Evolutionary conservation across 805 yeast genomes (phyloP).

Genomic region (Blastobotrys terrestris): DNA sequence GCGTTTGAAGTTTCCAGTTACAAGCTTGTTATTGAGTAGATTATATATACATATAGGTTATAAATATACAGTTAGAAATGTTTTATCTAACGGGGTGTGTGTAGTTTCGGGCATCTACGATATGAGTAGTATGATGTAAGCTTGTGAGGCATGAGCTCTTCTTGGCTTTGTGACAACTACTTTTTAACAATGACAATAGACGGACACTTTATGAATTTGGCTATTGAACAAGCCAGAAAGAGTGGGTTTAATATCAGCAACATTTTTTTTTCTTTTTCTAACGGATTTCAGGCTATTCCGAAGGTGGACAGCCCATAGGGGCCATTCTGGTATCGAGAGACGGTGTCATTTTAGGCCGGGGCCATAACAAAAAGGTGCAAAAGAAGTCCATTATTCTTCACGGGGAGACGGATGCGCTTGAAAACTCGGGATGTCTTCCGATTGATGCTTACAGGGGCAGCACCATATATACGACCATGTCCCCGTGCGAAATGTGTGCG

Average conservation of each 20-base stretch:
- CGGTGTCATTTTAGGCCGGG: background rate
- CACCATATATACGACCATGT: background rate
- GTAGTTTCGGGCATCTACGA: background rate
- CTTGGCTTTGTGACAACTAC: background rate
- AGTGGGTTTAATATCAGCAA: constrained; percentile 12
- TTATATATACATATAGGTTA: too few species aligned
- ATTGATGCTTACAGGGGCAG: background rate
- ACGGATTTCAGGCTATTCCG: background rate
- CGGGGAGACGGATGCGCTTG: background rate
- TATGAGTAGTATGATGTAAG: background rate
- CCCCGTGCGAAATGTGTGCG: background rate
- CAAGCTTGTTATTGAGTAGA: constrained; percentile 31
- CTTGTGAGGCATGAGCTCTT: background rate
- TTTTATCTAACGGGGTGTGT: too few species aligned
- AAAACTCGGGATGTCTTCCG: background rate
- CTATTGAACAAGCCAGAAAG: constrained; percentile 29
- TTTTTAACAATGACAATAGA: constrained; percentile 14
- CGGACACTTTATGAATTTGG: constrained; percentile 24
- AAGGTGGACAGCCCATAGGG: background rate
- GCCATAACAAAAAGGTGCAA: background rate
- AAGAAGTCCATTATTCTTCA: background rate
- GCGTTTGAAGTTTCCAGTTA: constrained; percentile 76
- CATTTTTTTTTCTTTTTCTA: background rate
- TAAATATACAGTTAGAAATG: too few species aligned
- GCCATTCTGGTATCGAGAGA: background rate